Evolutionary conservation across 495 filamentous ascomycete genomes (phyloP), one percentile per base, ranked within the genome.

Genomic region (Parachaetomium inaequale): DNA sequence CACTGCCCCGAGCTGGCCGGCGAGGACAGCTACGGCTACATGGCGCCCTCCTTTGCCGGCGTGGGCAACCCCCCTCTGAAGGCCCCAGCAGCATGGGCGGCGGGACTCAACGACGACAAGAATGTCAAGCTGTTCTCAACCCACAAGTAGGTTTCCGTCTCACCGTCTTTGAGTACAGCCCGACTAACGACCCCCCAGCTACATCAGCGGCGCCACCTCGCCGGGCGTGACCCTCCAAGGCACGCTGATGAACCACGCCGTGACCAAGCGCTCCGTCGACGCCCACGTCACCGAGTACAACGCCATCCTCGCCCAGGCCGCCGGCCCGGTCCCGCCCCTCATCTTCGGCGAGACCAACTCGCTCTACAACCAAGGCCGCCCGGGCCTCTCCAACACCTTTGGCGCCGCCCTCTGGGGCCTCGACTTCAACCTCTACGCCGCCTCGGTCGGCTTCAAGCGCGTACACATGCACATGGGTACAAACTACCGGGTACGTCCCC

Each of bases 391-490:
- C 42, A 87, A 89, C 74, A 77, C 84, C 3, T 90, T 89, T 71
- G 87, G 87, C 49, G 87, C 87, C 14, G 85, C 87, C 0, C 82
- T 89, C 32, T 90, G 87, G 87, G 82, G 76, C 36, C 67, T 88
- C 12, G 86, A 90, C 68, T 89, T 87, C 76, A 82, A 82, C 65
- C 75, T 88, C 17, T 83, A 81, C 66, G 77, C 78, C 53, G 87
- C 85, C 4, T 74, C 79, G 10, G 77, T 78, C 8, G 81, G 79
- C 32, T 84, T 89, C 76, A 72, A 73, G 14, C 79, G 85, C 47
- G 78, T 85, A 7, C 83, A 88, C 66, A 87, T 88, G 83, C 87
- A 90, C 69, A 78, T 82, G 74, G 85, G 85, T 8, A 85, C 82
- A 36, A 74, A 86, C 70, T 88, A 85, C 68, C 80, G 86, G 2